A percentile compares a stretch with the other conserved stretches of the same genome.
Evolutionary conservation across 495 filamentous ascomycete species (phyloP).

Genomic region (Neurospora sp.): DNA sequence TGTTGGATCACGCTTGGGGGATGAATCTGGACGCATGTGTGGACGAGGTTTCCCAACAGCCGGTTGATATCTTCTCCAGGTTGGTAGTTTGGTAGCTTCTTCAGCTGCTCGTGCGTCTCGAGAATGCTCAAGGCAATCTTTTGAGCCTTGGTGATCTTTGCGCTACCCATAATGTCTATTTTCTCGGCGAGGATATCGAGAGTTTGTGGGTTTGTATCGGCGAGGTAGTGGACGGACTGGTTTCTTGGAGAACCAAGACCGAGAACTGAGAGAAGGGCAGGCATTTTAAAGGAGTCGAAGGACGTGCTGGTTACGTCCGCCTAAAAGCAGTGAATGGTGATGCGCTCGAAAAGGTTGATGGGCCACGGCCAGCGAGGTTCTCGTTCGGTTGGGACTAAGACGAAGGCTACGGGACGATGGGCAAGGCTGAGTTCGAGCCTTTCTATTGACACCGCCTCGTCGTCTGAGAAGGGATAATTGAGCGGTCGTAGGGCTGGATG

Average conservation of each 20-base stretch:
- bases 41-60: constrained; percentile 16
- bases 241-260: neutral
- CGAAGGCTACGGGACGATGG: neutral
- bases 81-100: constrained; percentile 8
- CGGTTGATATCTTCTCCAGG: constrained; percentile 14
- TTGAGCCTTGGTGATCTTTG: constrained; percentile 4
- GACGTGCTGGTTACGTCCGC: too few species aligned
- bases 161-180: constrained; percentile 4
- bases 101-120: constrained; percentile 11
- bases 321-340: too few species aligned
- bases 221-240: neutral
- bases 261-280: neutral
- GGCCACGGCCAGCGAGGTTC: neutral
- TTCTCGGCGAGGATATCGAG: constrained; percentile 14
- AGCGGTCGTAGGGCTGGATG: neutral
- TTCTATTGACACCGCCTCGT: neutral
- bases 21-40: constrained; percentile 16
- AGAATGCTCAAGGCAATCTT: constrained; percentile 7
- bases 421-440: neutral
- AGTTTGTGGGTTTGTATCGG: neutral
- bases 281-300: neutral
- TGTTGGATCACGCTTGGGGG: constrained; percentile 10
- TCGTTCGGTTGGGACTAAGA: neutral
- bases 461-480: neutral
- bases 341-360: too few species aligned